These are phyloP conservation scores for Trebouxia sp. DNA, from an alignment of 139 green algal species.

Conservation along the genomic window DNA sequence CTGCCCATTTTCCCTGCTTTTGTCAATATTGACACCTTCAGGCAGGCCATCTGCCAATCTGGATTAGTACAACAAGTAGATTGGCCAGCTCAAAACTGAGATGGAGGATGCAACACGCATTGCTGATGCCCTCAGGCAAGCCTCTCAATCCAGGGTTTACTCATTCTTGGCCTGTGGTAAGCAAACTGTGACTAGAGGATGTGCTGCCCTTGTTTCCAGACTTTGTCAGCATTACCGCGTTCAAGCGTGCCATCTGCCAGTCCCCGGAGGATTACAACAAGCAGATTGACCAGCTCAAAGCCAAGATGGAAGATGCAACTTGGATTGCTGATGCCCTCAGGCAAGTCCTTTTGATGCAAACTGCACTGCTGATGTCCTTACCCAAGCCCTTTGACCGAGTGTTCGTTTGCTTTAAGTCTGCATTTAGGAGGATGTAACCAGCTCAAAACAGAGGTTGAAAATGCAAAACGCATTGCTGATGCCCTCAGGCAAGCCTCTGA, in stretches of 20 bases:
- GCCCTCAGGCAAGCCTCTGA: constrained; percentile 46
- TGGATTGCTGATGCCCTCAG: constrained; percentile 74
- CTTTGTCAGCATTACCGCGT: constrained; percentile 94
- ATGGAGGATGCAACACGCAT: constrained; percentile 76
- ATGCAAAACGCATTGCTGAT: constrained; percentile 75
- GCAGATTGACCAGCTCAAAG: constrained; percentile 72
- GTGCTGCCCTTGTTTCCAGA: constrained; percentile 96
- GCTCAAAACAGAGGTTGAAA: constrained; percentile 57
- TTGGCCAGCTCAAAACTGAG: constrained; percentile 63
- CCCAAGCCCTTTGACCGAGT: background rate
- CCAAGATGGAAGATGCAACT: constrained; percentile 70
- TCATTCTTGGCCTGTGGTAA: too few relatives aligned
- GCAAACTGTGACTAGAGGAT: too few relatives aligned
- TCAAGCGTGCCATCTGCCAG: constrained; percentile 87
- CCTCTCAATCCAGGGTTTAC: too few relatives aligned
- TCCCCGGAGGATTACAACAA: constrained; percentile 86
- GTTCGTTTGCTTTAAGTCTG: background rate
- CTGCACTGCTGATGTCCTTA: too few relatives aligned
- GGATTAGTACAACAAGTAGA: constrained; percentile 87
- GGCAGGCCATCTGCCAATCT: constrained; percentile 84
- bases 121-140: constrained; percentile 70
- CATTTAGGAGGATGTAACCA: constrained; percentile 19
- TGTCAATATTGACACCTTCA: constrained; percentile 95
- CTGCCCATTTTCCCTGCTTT: constrained; percentile 97
- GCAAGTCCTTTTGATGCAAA: constrained; percentile 10